Evolutionary conservation across 176 grass and related monocot species (phyloP).

Genomic region (Musa schizocarpa): DNA sequence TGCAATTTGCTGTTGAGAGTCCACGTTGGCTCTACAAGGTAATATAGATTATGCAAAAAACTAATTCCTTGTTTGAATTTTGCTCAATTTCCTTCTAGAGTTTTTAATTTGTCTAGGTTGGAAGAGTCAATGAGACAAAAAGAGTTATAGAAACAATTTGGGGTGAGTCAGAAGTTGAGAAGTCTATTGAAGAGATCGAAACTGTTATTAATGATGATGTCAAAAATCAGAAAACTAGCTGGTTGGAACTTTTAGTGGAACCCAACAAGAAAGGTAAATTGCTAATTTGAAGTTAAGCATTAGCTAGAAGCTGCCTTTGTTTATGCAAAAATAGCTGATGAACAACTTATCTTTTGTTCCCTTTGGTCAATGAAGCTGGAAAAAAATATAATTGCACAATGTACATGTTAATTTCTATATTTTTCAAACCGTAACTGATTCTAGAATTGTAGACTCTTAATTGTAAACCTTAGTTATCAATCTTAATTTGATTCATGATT

Average conservation of each 20-base stretch:
- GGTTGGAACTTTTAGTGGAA: slow-evolving; percentile 68
- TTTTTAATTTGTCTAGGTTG: slow-evolving; percentile 50
- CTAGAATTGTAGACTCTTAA: too few relatives aligned
- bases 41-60: slow-evolving; percentile 9
- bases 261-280: slow-evolving; percentile 62
- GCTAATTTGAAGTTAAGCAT: background rate
- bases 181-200: slow-evolving; percentile 77
- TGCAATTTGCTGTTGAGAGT: slow-evolving; percentile 98
- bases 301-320: background rate
- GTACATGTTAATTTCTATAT: too few relatives aligned
- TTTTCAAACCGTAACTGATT: too few relatives aligned
- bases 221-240: slow-evolving; percentile 40
- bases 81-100: background rate
- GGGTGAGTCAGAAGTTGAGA: slow-evolving; percentile 60
- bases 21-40: slow-evolving; percentile 94
- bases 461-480: too few relatives aligned
- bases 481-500: too few relatives aligned
- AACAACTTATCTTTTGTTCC: background rate
- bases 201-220: slow-evolving; percentile 46
- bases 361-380: background rate
- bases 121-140: slow-evolving; percentile 67
- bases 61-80: background rate
- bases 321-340: background rate
- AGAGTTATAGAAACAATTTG: slow-evolving; percentile 61
- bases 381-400: too few relatives aligned